phyloP scores from a whole-genome alignment of 176 grass and related monocot species.

The sorghum (Sorghum bicolor) region Sorghum_bicolor_NCBIv3 NC_012873.2:58626501-58627000 shows the following conservation, averaged over 20 bases:
- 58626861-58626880: too few species aligned
- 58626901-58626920: too few species aligned
- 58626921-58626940: too few species aligned
- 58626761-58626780: constrained; percentile 97
- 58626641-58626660: constrained; percentile 96
- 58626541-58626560: neutral
- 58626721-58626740: constrained; percentile 22
- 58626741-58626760: constrained; percentile 95
- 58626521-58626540: neutral
- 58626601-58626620: constrained; percentile 79
- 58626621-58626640: constrained; percentile 96
- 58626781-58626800: constrained; percentile 97
- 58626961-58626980: too few species aligned
- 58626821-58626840: neutral
- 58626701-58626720: constrained; percentile 9
- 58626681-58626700: neutral
- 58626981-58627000: too few species aligned
- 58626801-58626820: constrained; percentile 62
- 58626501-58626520: constrained; percentile 25
- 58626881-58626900: too few species aligned
- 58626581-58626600: constrained; percentile 91
- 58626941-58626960: too few species aligned
- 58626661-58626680: constrained; percentile 13
- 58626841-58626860: neutral
- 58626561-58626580: constrained; percentile 26